These are phyloP conservation scores for Colletotrichum brevisporum DNA, from an alignment of 2,329 filamentous ascomycete species.

Conservation along the genomic window DNA sequence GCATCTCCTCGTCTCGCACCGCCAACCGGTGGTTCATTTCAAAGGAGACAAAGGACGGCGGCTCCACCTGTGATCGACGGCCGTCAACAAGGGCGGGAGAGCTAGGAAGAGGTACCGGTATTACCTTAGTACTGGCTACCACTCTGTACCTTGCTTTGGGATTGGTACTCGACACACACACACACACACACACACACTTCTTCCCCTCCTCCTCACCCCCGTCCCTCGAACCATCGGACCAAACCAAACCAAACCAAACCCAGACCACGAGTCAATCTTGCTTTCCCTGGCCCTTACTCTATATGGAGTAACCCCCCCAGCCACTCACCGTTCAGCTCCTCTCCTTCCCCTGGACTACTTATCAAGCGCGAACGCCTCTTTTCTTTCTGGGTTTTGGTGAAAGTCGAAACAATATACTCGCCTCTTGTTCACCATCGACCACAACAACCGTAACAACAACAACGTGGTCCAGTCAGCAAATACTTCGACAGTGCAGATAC, in stretches of 20 bases:
- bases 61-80: conserved; percentile 37
- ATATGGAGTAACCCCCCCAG: neutral
- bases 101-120: conserved; percentile 6
- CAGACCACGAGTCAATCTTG: conserved; percentile 33
- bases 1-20: conserved; percentile 24
- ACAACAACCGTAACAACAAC: neutral
- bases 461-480: neutral
- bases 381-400: neutral
- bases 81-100: conserved; percentile 33
- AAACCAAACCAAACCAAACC: conserved; percentile 2
- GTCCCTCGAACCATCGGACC: conserved; percentile 28
- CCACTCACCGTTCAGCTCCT: conserved; percentile 11
- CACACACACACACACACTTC: neutral
- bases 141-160: conserved; percentile 34
- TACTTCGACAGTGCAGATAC: neutral
- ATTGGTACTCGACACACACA: conserved; percentile 21
- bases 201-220: neutral
- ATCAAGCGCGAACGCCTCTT: conserved; percentile 18
- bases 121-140: neutral
- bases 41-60: conserved; percentile 39
- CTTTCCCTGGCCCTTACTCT: neutral
- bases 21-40: conserved; percentile 37
- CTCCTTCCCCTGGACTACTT: neutral
- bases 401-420: conserved; percentile 1
- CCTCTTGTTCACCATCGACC: neutral